Evolutionary conservation across 2,329 filamentous ascomycete genomes (phyloP), one percentile per base, ranked within the genome.

Genomic region (Botrytis tulipae): DNA sequence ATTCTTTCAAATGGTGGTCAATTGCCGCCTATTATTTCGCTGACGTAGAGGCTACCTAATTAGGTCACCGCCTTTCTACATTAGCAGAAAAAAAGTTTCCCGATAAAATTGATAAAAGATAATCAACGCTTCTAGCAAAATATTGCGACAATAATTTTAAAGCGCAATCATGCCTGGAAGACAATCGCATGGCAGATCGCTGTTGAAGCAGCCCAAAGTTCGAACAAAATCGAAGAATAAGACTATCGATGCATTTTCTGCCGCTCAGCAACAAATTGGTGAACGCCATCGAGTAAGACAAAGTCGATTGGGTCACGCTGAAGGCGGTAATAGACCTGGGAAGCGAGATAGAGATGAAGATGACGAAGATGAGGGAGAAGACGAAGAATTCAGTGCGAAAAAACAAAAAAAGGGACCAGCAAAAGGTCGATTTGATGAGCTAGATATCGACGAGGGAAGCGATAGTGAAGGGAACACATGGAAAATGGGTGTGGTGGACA

Each of bases 381-480:
- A 79, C 12, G 83, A 83, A 61, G 82, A 82, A 72, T 79, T 80
- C 71, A 83, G 80, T 29, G 79, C 79, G 37, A 82, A 82, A 42
- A 82, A 82, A 65, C 76, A 76, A 60, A 76, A 78, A 69, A 79
- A 79, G 69, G 77, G 75, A 2, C 71, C 77, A 51, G 65, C 72
- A 32, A 81, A 80, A 57, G 79, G 77, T 32, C 76, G 77, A 68
- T 80, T 79, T 71, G 81, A 82, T 62, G 84, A 85, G 54, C 82
- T 84, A 42, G 86, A 87, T 76, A 80, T 86, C 2, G 88, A 89
- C 72, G 85, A 85, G 76, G 91, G 90, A 37, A 91, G 88, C 75
- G 91, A 93, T 78, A 90, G 88, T 29, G 90, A 92, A 75, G 91
- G 91, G 25, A 89, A 92, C 76, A 86, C 89, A 76, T 93, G 90